phyloP scores from a whole-genome alignment of 1,284 basidiomycete genomes.

The Cutaneotrichosporon curvatum region DNA sequence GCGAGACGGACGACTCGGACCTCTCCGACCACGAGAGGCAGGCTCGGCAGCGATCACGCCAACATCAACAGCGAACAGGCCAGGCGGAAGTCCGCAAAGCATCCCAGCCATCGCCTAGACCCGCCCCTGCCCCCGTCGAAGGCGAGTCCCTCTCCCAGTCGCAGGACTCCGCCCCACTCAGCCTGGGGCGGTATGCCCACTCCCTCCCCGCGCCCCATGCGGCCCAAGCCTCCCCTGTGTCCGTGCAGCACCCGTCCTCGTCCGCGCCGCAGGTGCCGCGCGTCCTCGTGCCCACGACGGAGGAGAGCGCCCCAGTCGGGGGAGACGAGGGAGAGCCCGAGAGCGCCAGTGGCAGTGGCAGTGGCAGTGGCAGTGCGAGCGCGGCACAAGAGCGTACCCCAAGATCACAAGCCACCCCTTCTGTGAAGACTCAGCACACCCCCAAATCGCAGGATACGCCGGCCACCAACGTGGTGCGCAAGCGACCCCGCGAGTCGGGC shows the following conservation, averaged over 20 bases:
- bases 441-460: neutral
- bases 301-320: conserved; percentile 6
- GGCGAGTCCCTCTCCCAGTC: conserved; percentile 11
- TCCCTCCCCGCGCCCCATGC: neutral
- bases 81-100: neutral
- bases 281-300: conserved; percentile 11
- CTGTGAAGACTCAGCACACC: neutral
- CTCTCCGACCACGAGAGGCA: conserved; percentile 23
- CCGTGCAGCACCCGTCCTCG: neutral
- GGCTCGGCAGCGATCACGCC: neutral
- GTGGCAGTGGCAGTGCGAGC: neutral
- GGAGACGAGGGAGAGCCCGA: neutral
- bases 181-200: conserved; percentile 4
- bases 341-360: neutral
- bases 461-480: neutral
- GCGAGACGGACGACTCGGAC: conserved; percentile 8
- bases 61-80: neutral
- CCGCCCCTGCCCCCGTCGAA: neutral
- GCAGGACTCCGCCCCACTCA: conserved; percentile 10
- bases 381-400: neutral
- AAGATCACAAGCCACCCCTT: neutral
- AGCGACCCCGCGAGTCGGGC: conserved; percentile 1
- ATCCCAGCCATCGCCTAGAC: neutral
- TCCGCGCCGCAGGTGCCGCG: neutral
- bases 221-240: neutral